Evolutionary conservation across 306 rosid genomes (phyloP), one percentile per base, ranked within the genome.

Genomic region (Citrullus colocynthis): DNA sequence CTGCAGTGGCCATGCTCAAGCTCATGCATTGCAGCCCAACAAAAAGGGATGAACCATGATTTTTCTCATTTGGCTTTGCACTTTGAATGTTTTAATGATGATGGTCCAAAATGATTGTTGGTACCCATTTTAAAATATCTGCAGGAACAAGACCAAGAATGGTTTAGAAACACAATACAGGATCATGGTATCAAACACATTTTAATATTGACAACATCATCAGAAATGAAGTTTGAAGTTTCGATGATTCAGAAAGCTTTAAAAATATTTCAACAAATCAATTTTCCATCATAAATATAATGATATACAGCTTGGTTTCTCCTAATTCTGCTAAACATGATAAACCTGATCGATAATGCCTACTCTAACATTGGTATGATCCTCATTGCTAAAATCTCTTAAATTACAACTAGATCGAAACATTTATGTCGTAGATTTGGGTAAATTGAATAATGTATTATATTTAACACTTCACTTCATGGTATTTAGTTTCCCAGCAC

Each of bases 51-150:
- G 52, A 75, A 55, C 78, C 65, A 17, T 71, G 54, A 55, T 28
- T 49, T 9, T 39, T 37, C 20, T 45, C 39, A 72, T 24, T 58
- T 48, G 4, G 4, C 20, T 28, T 72, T 70, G 76, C 76, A 71
- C 58, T 71, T 12, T 44, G 7, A 71, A 71, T 17, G 72, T 18
- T 67, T 39, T 45, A 48, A 51, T 34, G 61, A 48, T 21, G 61
- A 34, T 52, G 44, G 8, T 74, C n/a, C 16, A 14, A 30, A 37
- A 8, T 32, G 66, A 75, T 5, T 57, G 14, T 20, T 44, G 34
- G n/a, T 24, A n/a, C 54, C 32, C 66, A 75, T 75, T 75, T 75
- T 75, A 2, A 39, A n/a, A 12, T 67, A 75, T 56, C 78, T 57
- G 44, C 54, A 39, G 7, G 37, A 58, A 57, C 12, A n/a, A 55